These are phyloP conservation scores for Groenewaldozyma salmanticensis DNA, from an alignment of 805 yeast species.

Conservation along the genomic window DNA sequence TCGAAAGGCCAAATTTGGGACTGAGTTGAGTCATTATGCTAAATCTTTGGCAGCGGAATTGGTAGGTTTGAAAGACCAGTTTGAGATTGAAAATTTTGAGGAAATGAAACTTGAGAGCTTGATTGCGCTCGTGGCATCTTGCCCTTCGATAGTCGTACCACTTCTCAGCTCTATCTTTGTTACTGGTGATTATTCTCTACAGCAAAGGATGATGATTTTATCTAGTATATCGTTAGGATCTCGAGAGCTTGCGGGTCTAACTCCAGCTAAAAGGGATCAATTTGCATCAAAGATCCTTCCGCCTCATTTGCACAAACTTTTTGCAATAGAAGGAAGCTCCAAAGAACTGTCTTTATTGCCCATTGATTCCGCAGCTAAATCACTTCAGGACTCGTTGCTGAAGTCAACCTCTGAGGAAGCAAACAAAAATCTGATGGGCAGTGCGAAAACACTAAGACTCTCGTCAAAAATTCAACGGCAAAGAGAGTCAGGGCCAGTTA, in stretches of 20 bases:
- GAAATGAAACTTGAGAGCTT: constrained; percentile 54
- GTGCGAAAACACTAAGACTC: constrained; percentile 23
- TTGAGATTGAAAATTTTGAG: constrained; percentile 51
- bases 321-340: constrained; percentile 18
- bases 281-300: constrained; percentile 41
- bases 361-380: constrained; percentile 8
- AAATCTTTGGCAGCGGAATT: constrained; percentile 42
- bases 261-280: constrained; percentile 38
- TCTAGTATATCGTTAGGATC: constrained; percentile 64
- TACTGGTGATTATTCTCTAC: constrained; percentile 72
- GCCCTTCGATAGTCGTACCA: constrained; percentile 33
- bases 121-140: constrained; percentile 52
- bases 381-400: constrained; percentile 19
- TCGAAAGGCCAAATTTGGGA: constrained; percentile 49
- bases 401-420: constrained; percentile 15
- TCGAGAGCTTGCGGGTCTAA: constrained; percentile 56
- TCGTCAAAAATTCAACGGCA: constrained; percentile 19
- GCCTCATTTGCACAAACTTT: constrained; percentile 35
- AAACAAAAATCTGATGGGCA: constrained; percentile 17
- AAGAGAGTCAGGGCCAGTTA: constrained; percentile 3
- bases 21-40: constrained; percentile 52
- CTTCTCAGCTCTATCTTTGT: constrained; percentile 38
- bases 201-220: constrained; percentile 61
- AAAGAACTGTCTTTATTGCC: constrained; percentile 1
- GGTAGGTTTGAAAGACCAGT: constrained; percentile 46